Evolutionary conservation across 2,329 filamentous ascomycete species (phyloP).

Genomic region (Apiospora phragmitis): DNA sequence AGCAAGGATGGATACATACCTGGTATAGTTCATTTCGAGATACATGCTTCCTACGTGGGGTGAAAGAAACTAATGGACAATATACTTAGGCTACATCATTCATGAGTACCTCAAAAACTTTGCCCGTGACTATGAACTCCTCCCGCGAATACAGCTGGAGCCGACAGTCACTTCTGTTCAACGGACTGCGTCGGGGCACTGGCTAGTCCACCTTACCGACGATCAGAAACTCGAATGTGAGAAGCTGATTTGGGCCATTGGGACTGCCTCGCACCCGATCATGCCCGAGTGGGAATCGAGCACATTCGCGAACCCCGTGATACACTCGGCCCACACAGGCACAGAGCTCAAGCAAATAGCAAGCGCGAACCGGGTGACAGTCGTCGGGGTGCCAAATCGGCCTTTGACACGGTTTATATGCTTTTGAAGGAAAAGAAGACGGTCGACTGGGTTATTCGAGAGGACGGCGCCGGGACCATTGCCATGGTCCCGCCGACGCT

Average conservation of each 20-base stretch:
- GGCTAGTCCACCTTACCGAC: not conserved
- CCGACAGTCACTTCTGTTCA: not conserved
- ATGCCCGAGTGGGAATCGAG: not conserved
- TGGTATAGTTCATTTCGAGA: not conserved
- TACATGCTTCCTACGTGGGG: not conserved
- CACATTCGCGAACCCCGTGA: constrained; percentile 19
- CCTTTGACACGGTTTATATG: constrained; percentile 28
- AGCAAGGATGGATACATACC: not conserved
- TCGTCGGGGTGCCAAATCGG: constrained; percentile 29
- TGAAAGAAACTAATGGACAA: not conserved
- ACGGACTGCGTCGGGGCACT: not conserved
- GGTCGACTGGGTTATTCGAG: constrained; percentile 28
- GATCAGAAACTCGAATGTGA: not conserved
- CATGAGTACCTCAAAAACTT: not conserved
- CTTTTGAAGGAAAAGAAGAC: constrained; percentile 25
- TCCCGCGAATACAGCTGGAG: not conserved
- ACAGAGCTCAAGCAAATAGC: constrained; percentile 17
- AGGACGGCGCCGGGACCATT: constrained; percentile 23
- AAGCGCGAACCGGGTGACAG: constrained; percentile 20
- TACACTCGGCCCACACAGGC: constrained; percentile 25
- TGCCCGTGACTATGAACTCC: not conserved
- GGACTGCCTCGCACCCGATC: not conserved
- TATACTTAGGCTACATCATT: not conserved
- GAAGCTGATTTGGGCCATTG: not conserved
- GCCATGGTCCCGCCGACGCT: constrained; percentile 31